Evolutionary conservation across 345 rosid species (phyloP).

Genomic region (Microcos paniculata): DNA sequence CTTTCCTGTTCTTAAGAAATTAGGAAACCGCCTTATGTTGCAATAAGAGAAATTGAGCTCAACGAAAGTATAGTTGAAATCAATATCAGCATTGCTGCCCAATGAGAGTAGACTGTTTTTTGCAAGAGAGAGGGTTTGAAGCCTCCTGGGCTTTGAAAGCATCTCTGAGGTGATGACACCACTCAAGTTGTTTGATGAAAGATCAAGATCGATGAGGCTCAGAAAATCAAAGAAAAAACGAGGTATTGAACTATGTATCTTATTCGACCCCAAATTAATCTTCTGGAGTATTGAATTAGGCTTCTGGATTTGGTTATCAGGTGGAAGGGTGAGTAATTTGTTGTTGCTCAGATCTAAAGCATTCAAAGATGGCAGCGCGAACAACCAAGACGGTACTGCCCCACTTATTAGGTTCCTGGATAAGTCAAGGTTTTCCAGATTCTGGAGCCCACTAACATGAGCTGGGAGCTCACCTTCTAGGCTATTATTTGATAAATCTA

Average conservation of each 20-base stretch:
- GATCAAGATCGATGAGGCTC: not conserved
- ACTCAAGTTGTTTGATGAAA: conserved; percentile 8
- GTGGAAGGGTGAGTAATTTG: not conserved
- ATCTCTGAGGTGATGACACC: not conserved
- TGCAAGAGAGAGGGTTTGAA: not conserved
- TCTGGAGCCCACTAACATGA: no score
- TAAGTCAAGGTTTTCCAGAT: no score
- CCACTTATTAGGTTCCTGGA: no score
- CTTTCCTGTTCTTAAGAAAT: not conserved
- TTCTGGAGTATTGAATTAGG: not conserved
- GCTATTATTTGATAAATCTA: no score
- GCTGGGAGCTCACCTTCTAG: no score
- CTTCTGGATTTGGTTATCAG: not conserved
- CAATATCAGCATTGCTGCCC: not conserved
- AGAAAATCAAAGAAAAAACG: not conserved
- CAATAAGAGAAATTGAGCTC: not conserved
- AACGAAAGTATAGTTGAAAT: not conserved
- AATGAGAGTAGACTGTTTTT: conserved; percentile 1
- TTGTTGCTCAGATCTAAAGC: not conserved
- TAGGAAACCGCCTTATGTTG: not conserved
- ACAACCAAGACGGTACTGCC: conserved; percentile 9
- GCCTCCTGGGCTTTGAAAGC: not conserved
- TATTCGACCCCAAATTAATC: not conserved
- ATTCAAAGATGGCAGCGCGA: not conserved
- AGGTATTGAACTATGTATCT: not conserved